Evolutionary conservation across 805 yeast species (phyloP), one percentile per base, ranked within the genome.

Genomic region (Candida quercuum): DNA sequence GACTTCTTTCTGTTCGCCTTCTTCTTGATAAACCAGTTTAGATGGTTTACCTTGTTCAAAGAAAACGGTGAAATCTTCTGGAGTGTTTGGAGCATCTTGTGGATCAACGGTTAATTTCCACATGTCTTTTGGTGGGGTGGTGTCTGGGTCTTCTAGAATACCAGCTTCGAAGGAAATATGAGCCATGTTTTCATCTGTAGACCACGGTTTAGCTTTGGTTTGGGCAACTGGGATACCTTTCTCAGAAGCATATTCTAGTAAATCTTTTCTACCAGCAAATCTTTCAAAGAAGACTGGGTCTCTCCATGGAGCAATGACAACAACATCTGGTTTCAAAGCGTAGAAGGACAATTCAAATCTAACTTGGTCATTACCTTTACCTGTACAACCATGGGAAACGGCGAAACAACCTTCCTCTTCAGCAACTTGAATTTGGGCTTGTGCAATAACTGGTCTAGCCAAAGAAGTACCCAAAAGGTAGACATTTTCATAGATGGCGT

Each of bases 121-220:
- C 99, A 93, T 93, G 66, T 93, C 99, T 73, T 89, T 91, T 69
- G 99, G 99, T 48, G 99, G 99, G 37, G 99, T 93, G 54, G 91
- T 81, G 66, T 93, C 86, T 60, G 99, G 99, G 70, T 93, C 96
- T 71, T 93, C 99, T 59, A 93, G 78, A 52, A 93, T 93, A 69
- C 99, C 99, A 48, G 99, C 99, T 74, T 93, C 99, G 64, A 86
- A 93, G 28, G 98, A 91, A 64, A 93, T 93, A 69, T 93, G 99
- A 33, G 98, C 99, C 79, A 91, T 72, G 77, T 93, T 93, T 72
- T 93, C 99, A 64, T 93, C 99, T 41, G 99, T 93, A 26, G 98
- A 89, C 99, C 99, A 93, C 54, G 99, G 99, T 74, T 93, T 93
- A 49, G 98, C 87, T 67, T 88, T 88, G 51, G 99, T 93, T 73